Evolutionary conservation across 1,139 yeast genomes (phyloP), one percentile per base, ranked within the genome.

Genomic region (Taphrina confusa): DNA sequence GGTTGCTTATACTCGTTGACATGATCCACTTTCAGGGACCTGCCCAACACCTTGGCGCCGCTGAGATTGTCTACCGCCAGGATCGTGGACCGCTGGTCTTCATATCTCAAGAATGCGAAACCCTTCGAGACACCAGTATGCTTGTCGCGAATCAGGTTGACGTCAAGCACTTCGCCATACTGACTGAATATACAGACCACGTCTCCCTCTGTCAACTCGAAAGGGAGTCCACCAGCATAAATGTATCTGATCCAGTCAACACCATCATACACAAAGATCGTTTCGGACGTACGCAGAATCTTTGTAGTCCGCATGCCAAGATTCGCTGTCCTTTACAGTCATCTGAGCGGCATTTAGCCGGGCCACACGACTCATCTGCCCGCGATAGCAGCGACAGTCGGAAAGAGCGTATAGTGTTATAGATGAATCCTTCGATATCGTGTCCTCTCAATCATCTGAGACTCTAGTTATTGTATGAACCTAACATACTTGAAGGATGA

Each of bases 161-260:
- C 71, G 69, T 87, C 90, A 0, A 87, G 85, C 0, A 97, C 96
- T 27, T 84, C 79, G 0, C 98, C 98, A 71, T 80, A 92, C 70
- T 92, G 97, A 3, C 96, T 86, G 70, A 92, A 92, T 39, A 91
- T 81, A 0, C 83, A 79, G 9, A 90, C 69, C 1, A 92, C 72
- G 68, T 92, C 97, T 44, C 83, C 83, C 68, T 87, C 95, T 8
- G 82, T 81, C 42, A 90, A 70, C 49, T 80, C 80, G 18, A 68
- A 73, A 11, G 90, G 85, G 20, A 92, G 72, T n/a, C 86, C 83
- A 0, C 96, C 95, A 30, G 91, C 82, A 68, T 52, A 77, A 70
- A 58, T 50, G 20, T 60, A 62, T 6, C 52, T 47, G 40, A 33
- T 6, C 14, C 25, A 1, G 20, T 54, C 40, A 46, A 40, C 44